Base-by-base conservation (phyloP, 306 rosid species). In the Dalbergia cultrata region DNA sequence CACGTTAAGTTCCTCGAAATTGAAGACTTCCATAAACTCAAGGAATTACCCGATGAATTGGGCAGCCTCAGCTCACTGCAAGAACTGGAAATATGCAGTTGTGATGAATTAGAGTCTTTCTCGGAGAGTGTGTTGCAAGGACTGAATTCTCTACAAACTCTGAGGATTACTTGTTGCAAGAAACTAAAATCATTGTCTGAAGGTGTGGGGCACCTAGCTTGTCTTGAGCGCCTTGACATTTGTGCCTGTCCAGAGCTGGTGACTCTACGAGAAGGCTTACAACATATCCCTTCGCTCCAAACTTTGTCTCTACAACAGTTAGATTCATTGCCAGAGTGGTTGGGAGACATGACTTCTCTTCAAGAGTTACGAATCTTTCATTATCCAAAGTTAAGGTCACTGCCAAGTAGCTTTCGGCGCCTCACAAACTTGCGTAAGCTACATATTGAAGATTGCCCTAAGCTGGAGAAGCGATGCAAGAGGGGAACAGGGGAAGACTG, bases 101-200 rank as follows among this genome's bases (percentile, higher is more conserved):
- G 61, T 26, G 3, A 14, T 9, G 69, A 59, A 14, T 8, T 74
- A 11, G 59, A 75, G 47, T 44, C 45, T 5, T 60, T 75, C 5
- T 22, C 49, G 0, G 61, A 61, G 56, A 41, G 45, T 26, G 79
- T 61, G 47, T 4, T 47, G 21, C 61, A 50, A 75, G 80, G 62
- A 31, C 0, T 75, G 12, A 31, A 9, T 12, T 75, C 61, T 33
- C 80, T 75, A 3, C 35, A 14, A 75, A 3, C 8, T 22, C 26
- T 74, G 43, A 0, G 0, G 0, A 44, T 44, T 43, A 0, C 0
- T 0, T 0, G 0, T 0, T 61, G 61, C 33, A 0, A 11, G 7
- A 47, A 61, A 33, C 34, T 76, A 0, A 76, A 63, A 13, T 49
- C 62, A 0, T 63, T 75, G 12, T 61, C 77, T 3, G 66, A 76